phyloP scores from a whole-genome alignment of 192 early-diverging fungal species.

The Coemansia furcata region DNA sequence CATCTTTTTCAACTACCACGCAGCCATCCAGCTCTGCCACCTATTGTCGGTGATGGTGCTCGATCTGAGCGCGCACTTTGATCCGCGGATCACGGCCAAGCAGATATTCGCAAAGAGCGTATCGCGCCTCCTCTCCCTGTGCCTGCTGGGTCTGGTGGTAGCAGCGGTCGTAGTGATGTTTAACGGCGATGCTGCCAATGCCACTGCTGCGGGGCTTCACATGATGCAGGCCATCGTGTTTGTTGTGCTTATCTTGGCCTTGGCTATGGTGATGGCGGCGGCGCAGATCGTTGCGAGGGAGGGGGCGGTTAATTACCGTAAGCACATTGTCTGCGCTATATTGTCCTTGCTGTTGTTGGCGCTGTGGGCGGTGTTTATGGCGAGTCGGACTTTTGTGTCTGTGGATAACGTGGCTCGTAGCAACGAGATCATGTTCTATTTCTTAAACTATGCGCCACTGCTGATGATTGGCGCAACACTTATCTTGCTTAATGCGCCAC shows the following conservation, averaged over 20 bases:
- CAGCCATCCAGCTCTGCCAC: slow-evolving; percentile 15
- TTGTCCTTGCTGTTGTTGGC: slow-evolving; percentile 7
- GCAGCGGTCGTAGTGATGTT: slow-evolving; percentile 26
- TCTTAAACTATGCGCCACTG: slow-evolving; percentile 19
- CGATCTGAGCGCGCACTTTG: slow-evolving; percentile 13
- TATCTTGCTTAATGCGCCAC: slow-evolving; percentile 14
- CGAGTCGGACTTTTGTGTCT: slow-evolving; percentile 15
- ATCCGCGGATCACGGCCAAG: slow-evolving; percentile 1
- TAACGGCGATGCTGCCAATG: neutral
- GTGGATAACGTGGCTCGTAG: slow-evolving; percentile 18
- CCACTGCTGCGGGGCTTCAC: neutral
- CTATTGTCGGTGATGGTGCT: slow-evolving; percentile 7
- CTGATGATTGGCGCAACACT: slow-evolving; percentile 10
- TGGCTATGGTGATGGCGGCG: neutral
- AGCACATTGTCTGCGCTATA: slow-evolving; percentile 4
- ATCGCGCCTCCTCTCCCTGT: slow-evolving; percentile 12
- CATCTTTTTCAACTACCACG: slow-evolving; percentile 27
- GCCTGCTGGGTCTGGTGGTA: slow-evolving; percentile 3
- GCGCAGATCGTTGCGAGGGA: neutral
- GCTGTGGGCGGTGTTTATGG: slow-evolving; percentile 24
- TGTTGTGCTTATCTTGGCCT: neutral
- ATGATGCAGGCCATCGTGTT: slow-evolving; percentile 18
- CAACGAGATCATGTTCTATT: slow-evolving; percentile 17
- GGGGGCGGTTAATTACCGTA: slow-evolving; percentile 10
- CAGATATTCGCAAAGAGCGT: neutral